Conservation (phyloP, 2,329 filamentous ascomycete genomes). For the Trichophyton benhamiae region DNA sequence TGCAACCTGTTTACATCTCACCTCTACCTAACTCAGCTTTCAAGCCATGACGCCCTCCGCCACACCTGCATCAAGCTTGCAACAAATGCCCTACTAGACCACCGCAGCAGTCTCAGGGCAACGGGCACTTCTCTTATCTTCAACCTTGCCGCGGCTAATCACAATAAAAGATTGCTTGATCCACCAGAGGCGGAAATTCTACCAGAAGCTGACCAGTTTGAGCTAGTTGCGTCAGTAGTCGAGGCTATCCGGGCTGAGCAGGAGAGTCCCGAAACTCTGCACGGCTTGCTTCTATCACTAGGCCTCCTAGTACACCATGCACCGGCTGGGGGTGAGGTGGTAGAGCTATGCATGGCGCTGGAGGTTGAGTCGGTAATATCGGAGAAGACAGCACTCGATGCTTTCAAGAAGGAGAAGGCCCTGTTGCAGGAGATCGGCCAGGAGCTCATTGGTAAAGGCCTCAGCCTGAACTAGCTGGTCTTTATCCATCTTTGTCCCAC, state of each 20-base stretch:
- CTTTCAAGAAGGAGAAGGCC: conserved; percentile 43
- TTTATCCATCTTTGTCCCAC: not conserved
- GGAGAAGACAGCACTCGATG: conserved; percentile 40
- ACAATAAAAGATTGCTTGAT: conserved; percentile 49
- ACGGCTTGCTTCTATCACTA: conserved; percentile 62
- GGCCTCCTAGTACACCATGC: conserved; percentile 64
- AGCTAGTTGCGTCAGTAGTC: conserved; percentile 66
- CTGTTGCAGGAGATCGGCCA: conserved; percentile 42
- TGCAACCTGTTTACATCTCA: conserved; percentile 75
- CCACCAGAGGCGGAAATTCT: conserved; percentile 41
- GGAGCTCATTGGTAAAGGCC: conserved; percentile 32
- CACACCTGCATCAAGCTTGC: conserved; percentile 54
- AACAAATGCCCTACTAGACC: conserved; percentile 67
- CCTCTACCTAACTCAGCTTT: conserved; percentile 55
- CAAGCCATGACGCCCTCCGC: conserved; percentile 42
- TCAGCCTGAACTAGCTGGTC: conserved; percentile 10
- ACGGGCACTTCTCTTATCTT: conserved; percentile 73
- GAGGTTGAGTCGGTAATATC: conserved; percentile 56
- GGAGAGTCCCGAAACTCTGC: conserved; percentile 54
- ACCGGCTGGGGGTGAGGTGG: conserved; percentile 58
- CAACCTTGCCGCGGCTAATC: conserved; percentile 64
- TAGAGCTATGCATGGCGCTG: conserved; percentile 65
- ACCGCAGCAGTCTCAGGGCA: conserved; percentile 62
- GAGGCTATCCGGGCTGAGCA: conserved; percentile 53
- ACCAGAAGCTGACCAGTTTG: conserved; percentile 59